Evolutionary conservation across 345 rosid species (phyloP).

Genomic region (Litchi chinensis): DNA sequence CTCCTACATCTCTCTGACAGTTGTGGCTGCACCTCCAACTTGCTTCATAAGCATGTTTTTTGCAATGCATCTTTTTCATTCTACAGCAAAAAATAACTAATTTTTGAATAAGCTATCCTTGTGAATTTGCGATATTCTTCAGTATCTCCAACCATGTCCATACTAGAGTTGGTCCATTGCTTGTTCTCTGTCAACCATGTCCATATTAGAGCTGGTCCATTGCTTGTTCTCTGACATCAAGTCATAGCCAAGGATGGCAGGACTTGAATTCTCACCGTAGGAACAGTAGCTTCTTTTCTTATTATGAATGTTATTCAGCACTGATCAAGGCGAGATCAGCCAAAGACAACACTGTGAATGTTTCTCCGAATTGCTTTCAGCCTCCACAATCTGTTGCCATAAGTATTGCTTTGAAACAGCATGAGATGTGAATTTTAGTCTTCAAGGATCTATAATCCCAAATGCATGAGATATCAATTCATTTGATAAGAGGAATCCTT

Average conservation of each 20-base stretch:
- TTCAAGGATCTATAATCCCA: slow-evolving; percentile 47
- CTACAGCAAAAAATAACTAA: background rate
- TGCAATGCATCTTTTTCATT: background rate
- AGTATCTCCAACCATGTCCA: background rate
- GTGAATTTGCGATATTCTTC: background rate
- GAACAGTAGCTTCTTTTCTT: background rate
- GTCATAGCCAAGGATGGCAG: background rate
- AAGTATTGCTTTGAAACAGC: background rate
- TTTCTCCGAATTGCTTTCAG: background rate
- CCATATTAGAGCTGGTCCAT: background rate
- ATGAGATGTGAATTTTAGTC: background rate
- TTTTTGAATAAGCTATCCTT: background rate
- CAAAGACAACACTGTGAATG: background rate
- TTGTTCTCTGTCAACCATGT: background rate
- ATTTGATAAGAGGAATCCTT: slow-evolving; percentile 86
- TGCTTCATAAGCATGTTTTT: background rate
- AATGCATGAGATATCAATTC: slow-evolving; percentile 84
- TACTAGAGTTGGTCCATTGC: background rate
- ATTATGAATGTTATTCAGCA: background rate
- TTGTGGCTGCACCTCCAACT: too few species aligned
- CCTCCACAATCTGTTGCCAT: background rate
- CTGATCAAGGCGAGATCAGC: background rate
- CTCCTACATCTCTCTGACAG: background rate
- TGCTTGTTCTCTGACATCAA: background rate
- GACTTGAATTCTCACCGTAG: background rate